Percentiles rank a stretch among this genome's conserved stretches.
phyloP scores from a whole-genome alignment of 495 filamentous ascomycete genomes.

The Aspergillus olivimuriae region DNA sequence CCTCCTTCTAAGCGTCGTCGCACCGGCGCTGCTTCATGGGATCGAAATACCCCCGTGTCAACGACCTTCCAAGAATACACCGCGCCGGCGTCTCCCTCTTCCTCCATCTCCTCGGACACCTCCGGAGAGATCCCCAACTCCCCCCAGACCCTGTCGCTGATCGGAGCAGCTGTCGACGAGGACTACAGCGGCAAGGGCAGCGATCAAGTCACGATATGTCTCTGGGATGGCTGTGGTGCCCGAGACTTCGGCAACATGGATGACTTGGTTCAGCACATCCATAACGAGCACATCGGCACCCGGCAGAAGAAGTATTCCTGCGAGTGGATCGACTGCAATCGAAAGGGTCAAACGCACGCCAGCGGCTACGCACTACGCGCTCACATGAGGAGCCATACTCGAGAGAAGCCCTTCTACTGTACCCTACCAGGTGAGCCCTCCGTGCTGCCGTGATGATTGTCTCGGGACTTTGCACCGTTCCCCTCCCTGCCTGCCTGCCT shows the following conservation, averaged over 20 bases:
- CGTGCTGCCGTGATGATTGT: background rate
- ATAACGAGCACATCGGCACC: conserved; percentile 84
- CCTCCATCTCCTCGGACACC: conserved; percentile 79
- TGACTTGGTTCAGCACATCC: conserved; percentile 83
- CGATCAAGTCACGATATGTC: conserved; percentile 85
- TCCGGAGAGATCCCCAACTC: conserved; percentile 65
- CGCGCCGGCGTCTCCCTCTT: conserved; percentile 35
- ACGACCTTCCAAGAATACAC: conserved; percentile 33
- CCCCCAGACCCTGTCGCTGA: conserved; percentile 34
- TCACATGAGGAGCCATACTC: conserved; percentile 95
- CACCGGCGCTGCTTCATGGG: conserved; percentile 42
- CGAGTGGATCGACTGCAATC: conserved; percentile 83
- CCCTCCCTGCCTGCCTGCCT: background rate
- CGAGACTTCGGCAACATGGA: conserved; percentile 92
- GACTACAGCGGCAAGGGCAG: conserved; percentile 68
- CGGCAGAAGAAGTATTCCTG: conserved; percentile 83
- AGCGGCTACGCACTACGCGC: conserved; percentile 93
- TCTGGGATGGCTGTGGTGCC: conserved; percentile 78
- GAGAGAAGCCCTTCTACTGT: conserved; percentile 98
- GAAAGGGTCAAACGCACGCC: conserved; percentile 85
- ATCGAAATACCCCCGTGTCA: conserved; percentile 44
- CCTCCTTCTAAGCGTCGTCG: conserved; percentile 48
- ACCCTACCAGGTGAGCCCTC: conserved; percentile 69
- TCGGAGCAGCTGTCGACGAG: conserved; percentile 56
- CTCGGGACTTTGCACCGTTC: background rate